Evolutionary conservation across 2,329 filamentous ascomycete species (phyloP), one percentile per base, ranked within the genome.

Genomic region (Pseudocercospora fijiensis): DNA sequence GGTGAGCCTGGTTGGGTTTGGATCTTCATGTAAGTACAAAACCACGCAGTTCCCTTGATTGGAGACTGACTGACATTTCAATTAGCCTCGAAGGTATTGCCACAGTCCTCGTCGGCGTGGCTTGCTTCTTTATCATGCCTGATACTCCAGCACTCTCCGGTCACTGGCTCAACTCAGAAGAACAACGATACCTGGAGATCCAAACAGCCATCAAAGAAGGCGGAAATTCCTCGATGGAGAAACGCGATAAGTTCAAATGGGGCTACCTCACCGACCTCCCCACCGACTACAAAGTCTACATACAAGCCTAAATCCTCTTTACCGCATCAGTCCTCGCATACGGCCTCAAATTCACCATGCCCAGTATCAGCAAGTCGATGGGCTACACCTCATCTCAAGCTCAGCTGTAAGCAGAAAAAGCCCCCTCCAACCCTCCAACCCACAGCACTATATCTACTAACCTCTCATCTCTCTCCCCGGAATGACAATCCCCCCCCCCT

Each of bases 221-320:
- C 13, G 33, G 33, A n/a, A 37, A 13, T 5, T 37, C 13, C 2
- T 37, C 13, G n/a, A 37, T 16, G 33, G 33, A 37, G 13, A 37
- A 37, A 18, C 53, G 24, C 5, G 68, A 71, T 26, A 67, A 69
- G 58, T 71, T 71, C 64, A 67, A 69, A 49, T 70, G 67, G 70
- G 61, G 60, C 1, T 71, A 69, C 45, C 43, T 71, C 13, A 66
- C 57, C 27, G 67, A 71, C 11, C 57, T 70, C 5, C 51, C 69
- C 22, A 70, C 66, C 18, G 68, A 71, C 58, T 67, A 65, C 53
- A 71, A 70, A 52, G 56, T 69, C 27, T 70, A 66, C 53, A 63
- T 70, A 24, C 65, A 69, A 60, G 68, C 67, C 3, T 69, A 61
- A 63, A 70, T 69, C 13, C 60, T 68, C 4, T 67, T 69, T 57